A percentile compares a stretch with the other conserved stretches of the same genome.
These are phyloP conservation scores for Escovopsis sp. DNA, from an alignment of 2,329 filamentous ascomycete species.

Conservation along the genomic window DNA sequence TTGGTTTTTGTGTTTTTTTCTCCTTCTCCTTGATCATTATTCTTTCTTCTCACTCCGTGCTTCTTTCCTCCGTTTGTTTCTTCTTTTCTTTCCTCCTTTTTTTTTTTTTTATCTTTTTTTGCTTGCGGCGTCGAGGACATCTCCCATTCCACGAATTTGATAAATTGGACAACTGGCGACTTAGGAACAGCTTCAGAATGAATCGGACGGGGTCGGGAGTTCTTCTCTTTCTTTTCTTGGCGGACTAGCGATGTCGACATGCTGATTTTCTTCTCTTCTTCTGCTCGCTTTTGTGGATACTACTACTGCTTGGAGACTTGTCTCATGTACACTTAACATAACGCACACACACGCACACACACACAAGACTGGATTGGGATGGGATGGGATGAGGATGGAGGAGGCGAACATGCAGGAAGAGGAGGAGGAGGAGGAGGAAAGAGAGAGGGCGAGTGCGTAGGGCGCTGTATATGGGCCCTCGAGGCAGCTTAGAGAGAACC, in stretches of 20 bases:
- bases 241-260: neutral
- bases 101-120: neutral
- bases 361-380: too few species aligned
- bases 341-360: too few species aligned
- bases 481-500: too few species aligned
- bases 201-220: slow-evolving; percentile 2
- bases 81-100: neutral
- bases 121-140: slow-evolving; percentile 2
- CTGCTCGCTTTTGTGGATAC: neutral
- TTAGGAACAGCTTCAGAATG: slow-evolving; percentile 4
- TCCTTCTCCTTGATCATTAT: neutral
- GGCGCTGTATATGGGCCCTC: too few species aligned
- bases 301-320: neutral
- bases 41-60: too few species aligned
- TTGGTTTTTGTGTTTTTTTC: too few species aligned
- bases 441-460: too few species aligned
- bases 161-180: slow-evolving; percentile 3
- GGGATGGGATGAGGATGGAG: too few species aligned
- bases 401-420: too few species aligned
- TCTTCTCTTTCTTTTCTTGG: neutral
- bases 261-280: too few species aligned
- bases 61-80: neutral
- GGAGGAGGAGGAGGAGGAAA: too few species aligned
- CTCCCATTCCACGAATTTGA: slow-evolving; percentile 1
- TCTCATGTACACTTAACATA: too few species aligned